These are phyloP conservation scores for Malassezia yamatoensis DNA, from an alignment of 1,284 basidiomycete species.

Conservation along the genomic window DNA sequence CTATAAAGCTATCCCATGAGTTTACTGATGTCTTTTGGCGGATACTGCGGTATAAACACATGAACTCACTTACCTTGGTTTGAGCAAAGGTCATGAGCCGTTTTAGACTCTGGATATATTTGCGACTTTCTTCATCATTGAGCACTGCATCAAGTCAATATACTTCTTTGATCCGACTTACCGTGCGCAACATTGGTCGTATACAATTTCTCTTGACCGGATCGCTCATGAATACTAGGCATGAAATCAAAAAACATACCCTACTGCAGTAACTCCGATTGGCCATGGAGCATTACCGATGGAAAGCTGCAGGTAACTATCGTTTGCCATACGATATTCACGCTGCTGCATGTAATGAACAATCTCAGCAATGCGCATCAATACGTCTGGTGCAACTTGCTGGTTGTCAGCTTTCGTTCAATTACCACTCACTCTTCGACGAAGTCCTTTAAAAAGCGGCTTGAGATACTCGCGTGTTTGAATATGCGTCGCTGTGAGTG, in stretches of 20 bases:
- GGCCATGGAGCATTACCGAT: constrained; percentile 99
- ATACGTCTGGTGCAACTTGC: constrained; percentile 73
- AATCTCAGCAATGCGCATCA: constrained; percentile 82
- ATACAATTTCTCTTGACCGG: constrained; percentile 90
- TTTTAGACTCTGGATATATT: constrained; percentile 97
- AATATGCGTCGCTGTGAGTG: constrained; percentile 86
- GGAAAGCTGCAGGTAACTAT: constrained; percentile 86
- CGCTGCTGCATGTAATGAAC: constrained; percentile 91
- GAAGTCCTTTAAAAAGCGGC: constrained; percentile 80
- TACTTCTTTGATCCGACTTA: constrained; percentile 3
- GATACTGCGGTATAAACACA: constrained; percentile 7
- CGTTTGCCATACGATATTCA: constrained; percentile 87
- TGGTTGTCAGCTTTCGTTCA: constrained; percentile 44
- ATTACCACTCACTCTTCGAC: constrained; percentile 61
- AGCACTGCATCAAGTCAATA: constrained; percentile 54
- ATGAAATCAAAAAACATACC: constrained; percentile 52
- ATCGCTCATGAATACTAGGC: constrained; percentile 85
- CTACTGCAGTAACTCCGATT: constrained; percentile 97
- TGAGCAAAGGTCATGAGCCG: constrained; percentile 53
- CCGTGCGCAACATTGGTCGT: constrained; percentile 85
- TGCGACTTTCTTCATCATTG: constrained; percentile 95
- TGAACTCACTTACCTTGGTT: constrained; percentile 16
- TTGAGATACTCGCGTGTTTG: constrained; percentile 95
- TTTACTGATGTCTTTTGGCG: constrained; percentile 15
- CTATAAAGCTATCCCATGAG: constrained; percentile 12